Evolutionary conservation across 768 basidiomycete species (phyloP).

Genomic region (Ramaria sp.): DNA sequence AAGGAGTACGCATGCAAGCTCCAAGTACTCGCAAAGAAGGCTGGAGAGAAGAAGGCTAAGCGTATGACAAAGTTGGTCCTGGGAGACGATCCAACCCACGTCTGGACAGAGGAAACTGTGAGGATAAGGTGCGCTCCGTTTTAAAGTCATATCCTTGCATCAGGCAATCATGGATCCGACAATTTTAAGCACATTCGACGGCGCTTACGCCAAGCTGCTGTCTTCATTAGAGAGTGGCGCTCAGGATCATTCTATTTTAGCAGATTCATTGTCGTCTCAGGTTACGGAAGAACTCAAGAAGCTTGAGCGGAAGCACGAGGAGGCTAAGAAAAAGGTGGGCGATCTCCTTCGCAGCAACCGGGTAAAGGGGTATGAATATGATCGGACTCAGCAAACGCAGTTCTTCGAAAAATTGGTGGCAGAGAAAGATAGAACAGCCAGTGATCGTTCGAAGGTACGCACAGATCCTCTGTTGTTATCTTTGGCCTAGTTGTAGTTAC

Average conservation of each 20-base stretch:
- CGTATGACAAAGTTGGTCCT: conserved; percentile 43
- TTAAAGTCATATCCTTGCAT: background rate
- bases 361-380: background rate
- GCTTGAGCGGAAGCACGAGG: conserved; percentile 53
- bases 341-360: background rate
- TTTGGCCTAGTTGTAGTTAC: conserved; percentile 9
- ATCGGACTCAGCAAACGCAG: conserved; percentile 40
- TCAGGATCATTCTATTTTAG: conserved; percentile 58
- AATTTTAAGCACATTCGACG: conserved; percentile 50
- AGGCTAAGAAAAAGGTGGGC: conserved; percentile 55
- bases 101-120: conserved; percentile 41
- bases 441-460: conserved; percentile 60
- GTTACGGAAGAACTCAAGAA: conserved; percentile 53
- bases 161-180: background rate
- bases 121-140: conserved; percentile 38
- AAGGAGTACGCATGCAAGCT: conserved; percentile 72
- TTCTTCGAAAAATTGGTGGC: conserved; percentile 62
- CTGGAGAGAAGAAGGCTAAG: conserved; percentile 60
- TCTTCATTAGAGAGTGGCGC: conserved; percentile 46
- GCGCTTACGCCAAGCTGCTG: conserved; percentile 61
- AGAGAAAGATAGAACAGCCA: conserved; percentile 59
- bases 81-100: conserved; percentile 58
- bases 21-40: conserved; percentile 53
- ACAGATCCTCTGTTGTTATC: background rate
- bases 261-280: conserved; percentile 48